Evolutionary conservation across 2,329 filamentous ascomycete genomes (phyloP), one percentile per base, ranked within the genome.

Genomic region (Aspergillus fumigatus): DNA sequence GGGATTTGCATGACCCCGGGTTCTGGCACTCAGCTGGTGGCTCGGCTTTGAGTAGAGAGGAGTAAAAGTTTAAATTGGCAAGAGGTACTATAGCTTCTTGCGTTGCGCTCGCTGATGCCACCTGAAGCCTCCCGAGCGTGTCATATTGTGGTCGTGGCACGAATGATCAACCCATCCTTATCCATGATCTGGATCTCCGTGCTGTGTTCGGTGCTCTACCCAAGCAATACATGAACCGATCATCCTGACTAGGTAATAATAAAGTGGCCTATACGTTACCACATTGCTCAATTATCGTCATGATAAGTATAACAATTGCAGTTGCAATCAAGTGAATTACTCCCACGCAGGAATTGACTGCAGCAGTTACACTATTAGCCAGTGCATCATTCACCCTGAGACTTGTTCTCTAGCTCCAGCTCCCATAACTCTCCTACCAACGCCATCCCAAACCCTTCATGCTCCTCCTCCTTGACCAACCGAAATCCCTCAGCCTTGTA

Each of bases 371-470:
- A 17, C 32, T 7, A 7, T 17, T 7, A 17, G 6, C 14, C 14
- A 17, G 5, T 17, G 6, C n/a, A 38, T 14, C n/a, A 45, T 23
- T 2, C n/a, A n/a, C 5, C 40, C 40, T 21, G 19, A 43, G 21
- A 10, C 19, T 11, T 9, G 19, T 14, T 23, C 41, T 10, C 41
- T 29, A 61, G 43, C 25, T 58, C 35, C 55, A 65, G 52, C 53
- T 65, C 62, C 66, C 65, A 67, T 54, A 57, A 26, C 47, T 68
- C 66, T n/a, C 65, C 64, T 1, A 52, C 51, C 53, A 62, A n/a
- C 11, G 56, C 59, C 8, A 55, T 29, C 17, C 65, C 65, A 51
- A 65, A 67, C 10, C 52, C 48, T 6, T 54, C 53, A 58, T 66
- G 60, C 21, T 68, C 59, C 54, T 67, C 61, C 29, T 53, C 41